A percentile compares a stretch with the other conserved stretches of the same genome.
phyloP scores from a whole-genome alignment of 2,329 filamentous ascomycete species.

The Emmonsia crescens region DNA sequence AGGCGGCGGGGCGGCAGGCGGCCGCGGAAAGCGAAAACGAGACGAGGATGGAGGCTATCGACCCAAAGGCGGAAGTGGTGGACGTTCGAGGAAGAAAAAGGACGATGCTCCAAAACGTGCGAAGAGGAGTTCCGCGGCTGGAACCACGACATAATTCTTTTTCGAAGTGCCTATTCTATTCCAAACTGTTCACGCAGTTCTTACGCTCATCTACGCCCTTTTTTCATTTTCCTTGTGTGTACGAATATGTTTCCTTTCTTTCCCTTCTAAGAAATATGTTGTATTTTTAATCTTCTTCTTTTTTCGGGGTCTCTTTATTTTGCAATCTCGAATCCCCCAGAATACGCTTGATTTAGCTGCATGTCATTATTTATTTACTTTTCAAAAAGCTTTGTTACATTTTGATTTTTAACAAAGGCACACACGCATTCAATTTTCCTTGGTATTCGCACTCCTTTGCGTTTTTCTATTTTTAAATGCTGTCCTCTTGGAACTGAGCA shows the following conservation, averaged over 20 bases:
- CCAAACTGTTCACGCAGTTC: background rate
- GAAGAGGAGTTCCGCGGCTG: slow-evolving; percentile 23
- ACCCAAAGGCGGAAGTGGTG: slow-evolving; percentile 35
- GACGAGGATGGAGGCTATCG: slow-evolving; percentile 39
- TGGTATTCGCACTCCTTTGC: background rate
- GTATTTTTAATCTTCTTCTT: slow-evolving; percentile 3
- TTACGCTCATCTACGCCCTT: background rate
- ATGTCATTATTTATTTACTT: background rate
- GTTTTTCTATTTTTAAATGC: background rate
- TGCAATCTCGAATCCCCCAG: background rate
- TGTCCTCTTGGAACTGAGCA: background rate
- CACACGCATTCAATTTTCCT: background rate
- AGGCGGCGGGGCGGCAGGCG: slow-evolving; percentile 1
- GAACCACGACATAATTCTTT: slow-evolving; percentile 8
- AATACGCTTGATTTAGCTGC: background rate
- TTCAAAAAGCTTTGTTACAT: background rate
- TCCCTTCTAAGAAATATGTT: background rate
- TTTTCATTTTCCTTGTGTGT: background rate
- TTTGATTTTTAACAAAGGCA: background rate
- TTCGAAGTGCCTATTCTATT: background rate
- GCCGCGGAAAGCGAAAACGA: slow-evolving; percentile 38
- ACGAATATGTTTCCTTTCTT: background rate
- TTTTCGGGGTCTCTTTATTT: background rate
- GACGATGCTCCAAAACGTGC: slow-evolving; percentile 22
- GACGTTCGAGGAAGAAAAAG: slow-evolving; percentile 31